Evolutionary conservation across 805 yeast genomes (phyloP), one percentile per base, ranked within the genome.

Genomic region (Lachancea thermotolerans): DNA sequence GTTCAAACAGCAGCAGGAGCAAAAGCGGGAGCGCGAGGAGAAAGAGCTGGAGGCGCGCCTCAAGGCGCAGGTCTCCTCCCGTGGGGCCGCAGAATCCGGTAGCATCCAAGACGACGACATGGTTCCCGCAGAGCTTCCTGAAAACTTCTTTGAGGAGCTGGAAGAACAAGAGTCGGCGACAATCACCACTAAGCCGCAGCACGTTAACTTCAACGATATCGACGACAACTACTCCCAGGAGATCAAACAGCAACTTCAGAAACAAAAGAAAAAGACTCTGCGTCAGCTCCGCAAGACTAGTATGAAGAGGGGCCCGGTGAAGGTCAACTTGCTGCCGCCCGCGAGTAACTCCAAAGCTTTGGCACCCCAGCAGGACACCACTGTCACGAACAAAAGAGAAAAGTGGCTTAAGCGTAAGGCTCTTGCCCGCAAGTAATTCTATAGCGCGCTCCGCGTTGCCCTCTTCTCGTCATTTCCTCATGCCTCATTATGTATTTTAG

Each of bases 241-340:
- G 34, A 25, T 54, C 18, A 50, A 49, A 35, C 41, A 42, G 15
- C 49, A 55, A 34, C 35, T 56, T 10, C 46, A 50, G 18, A 57
- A 53, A 38, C 55, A 46, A 18, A 67, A 66, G 45, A 52, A 65
- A 46, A 66, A 66, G 37, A 62, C 65, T 21, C 56, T 67, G n/a
- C 60, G 60, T 41, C 53, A 46, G 25, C 37, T 60, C 46, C 68
- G 65, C 40, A 60, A 57, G 42, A 58, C 52, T 2, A 45, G 57
- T 4, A 48, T 54, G 31, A 60, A 60, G 35, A 67, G 65, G 42
- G 77, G 76, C 1, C 72, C 73, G 1, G 72, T 73, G 25, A 66
- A 58, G 35, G 73, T 73, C 10, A 59, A 59, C 36, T 58, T 71
- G 8, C 43, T 71, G 35, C 38, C 57, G 4, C 32, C 54, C 8